Conservation (phyloP, 2,329 filamentous ascomycete genomes). For the Penicillium rolfsii region DNA sequence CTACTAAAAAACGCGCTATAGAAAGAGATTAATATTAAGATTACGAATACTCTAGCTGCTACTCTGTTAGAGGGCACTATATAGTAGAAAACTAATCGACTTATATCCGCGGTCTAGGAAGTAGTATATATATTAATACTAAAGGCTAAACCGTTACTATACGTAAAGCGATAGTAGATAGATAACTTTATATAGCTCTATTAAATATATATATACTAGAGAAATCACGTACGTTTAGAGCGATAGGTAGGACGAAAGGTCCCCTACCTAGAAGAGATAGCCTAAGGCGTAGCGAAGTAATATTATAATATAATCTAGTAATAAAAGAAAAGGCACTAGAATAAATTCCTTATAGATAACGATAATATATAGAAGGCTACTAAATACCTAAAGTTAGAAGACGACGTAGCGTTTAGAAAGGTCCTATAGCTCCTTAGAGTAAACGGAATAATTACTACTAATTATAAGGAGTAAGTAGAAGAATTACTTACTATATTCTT, state of each 20-base stretch:
- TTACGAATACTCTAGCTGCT: too few relatives aligned
- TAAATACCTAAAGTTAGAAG: slow-evolving; percentile 29
- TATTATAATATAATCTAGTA: slow-evolving; percentile 25
- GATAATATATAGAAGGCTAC: slow-evolving; percentile 34
- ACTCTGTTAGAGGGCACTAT: slow-evolving; percentile 7
- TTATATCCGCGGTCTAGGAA: slow-evolving; percentile 21
- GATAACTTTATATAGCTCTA: slow-evolving; percentile 25
- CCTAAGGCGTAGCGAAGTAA: slow-evolving; percentile 21
- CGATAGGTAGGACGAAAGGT: slow-evolving; percentile 17
- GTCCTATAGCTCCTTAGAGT: slow-evolving; percentile 23
- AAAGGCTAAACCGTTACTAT: slow-evolving; percentile 24
- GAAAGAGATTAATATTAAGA: too few relatives aligned
- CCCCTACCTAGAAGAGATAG: slow-evolving; percentile 33
- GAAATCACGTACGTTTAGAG: slow-evolving; percentile 20
- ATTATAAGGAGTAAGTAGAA: slow-evolving; percentile 22
- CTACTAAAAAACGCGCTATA: too few relatives aligned
- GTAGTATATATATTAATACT: slow-evolving; percentile 21
- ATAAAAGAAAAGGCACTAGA: slow-evolving; percentile 34
- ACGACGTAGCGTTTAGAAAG: slow-evolving; percentile 10
- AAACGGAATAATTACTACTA: slow-evolving; percentile 16
- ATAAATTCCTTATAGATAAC: slow-evolving; percentile 30
- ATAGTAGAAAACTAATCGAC: slow-evolving; percentile 26
- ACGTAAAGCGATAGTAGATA: slow-evolving; percentile 31
- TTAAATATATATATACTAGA: slow-evolving; percentile 22
- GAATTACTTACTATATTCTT: slow-evolving; percentile 19